phyloP scores from a whole-genome alignment of 2,329 filamentous ascomycete genomes.

The Fusarium sp. region DNA sequence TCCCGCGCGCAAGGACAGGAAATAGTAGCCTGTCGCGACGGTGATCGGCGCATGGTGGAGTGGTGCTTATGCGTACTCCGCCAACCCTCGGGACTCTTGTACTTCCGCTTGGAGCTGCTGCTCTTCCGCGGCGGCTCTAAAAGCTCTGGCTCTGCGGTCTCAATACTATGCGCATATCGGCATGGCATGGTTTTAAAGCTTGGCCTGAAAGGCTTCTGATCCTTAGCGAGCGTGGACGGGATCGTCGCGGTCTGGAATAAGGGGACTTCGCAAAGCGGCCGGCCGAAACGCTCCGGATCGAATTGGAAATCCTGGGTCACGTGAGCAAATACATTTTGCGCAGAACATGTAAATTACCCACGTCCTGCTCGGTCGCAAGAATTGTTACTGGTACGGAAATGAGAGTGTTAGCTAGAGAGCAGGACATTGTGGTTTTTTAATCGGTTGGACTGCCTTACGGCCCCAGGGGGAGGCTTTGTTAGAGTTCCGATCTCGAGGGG shows the following conservation, averaged over 20 bases:
- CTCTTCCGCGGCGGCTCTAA: background rate
- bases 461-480: background rate
- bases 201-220: background rate
- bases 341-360: background rate
- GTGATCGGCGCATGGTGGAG: background rate
- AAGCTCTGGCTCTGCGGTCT: background rate
- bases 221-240: background rate
- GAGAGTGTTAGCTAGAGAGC: background rate
- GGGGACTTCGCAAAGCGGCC: constrained; percentile 4
- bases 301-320: background rate
- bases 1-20: background rate
- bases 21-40: background rate
- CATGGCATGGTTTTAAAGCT: background rate
- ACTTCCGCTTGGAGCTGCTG: background rate
- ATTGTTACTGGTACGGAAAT: background rate
- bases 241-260: constrained; percentile 4
- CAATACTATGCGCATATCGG: background rate
- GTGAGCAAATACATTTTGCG: background rate
- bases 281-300: constrained; percentile 9
- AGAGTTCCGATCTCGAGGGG: background rate
- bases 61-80: background rate
- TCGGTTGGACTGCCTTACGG: background rate
- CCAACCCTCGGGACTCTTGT: background rate
- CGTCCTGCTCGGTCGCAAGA: background rate
- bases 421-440: background rate